Base-by-base conservation (phyloP, 116 monocot species). In the Phalaenopsis hybrid region DNA sequence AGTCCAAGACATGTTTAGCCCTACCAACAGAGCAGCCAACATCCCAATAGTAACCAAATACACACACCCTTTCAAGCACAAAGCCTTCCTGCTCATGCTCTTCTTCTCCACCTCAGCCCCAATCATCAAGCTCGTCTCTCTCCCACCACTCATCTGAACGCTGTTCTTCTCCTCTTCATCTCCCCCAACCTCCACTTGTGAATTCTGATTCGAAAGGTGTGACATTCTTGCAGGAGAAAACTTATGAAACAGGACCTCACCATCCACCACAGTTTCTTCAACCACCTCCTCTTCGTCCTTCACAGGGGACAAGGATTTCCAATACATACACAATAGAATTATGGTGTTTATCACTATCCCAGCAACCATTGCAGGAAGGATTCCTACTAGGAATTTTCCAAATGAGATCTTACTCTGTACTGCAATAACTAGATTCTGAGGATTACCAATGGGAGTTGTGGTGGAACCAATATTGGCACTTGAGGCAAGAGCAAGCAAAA, bases 181-280 rank as follows among this genome's bases (percentile, higher is more conserved):
- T 72, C 37, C 72, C 10, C 16, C 72, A 72, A 72, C 72, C 31
- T 72, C 41, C 67, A 9, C 67, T 72, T 41, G 37, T 37, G 72
- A 11, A 72, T 31, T 72, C 13, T 72, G 72, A 34, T 11, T 41
- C 16, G 72, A 72, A 12, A 12, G 41, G 37, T 72, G 72, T 17
- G 72, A 72, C 72, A 72, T 72, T 72, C 72, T 72, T 72, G 72
- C 72, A 11, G 72, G 72, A 72, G 72, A 72, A 72, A 72, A 72
- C 31, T 16, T 72, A 41, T 72, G 72, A 16, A 41, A 72, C n/a
- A 72, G 12, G 3, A 72, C 72, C 37, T 72, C 72, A 0, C 13
- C 72, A 31, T 72, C 72, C 13, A 34, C 72, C 5, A 72, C 31
- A 15, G 34, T 15, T 72, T 72, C 72, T 37, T 72, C 37, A 72